Conservation (phyloP, 345 rosid species). For the Turnera subulata region DNA sequence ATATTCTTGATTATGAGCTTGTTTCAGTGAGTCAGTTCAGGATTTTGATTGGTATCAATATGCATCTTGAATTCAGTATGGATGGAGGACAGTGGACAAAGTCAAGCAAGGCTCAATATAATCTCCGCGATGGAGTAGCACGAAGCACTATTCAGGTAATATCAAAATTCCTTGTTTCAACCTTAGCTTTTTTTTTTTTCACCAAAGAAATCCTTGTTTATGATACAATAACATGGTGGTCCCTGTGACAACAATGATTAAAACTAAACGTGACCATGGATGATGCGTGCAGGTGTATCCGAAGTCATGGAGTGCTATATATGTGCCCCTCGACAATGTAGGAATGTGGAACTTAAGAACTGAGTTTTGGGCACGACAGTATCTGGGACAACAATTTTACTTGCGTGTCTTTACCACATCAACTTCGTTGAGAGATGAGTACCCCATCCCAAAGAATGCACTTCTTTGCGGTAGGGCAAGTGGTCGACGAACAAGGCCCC, state of each 20-base stretch:
- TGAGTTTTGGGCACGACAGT: conserved; percentile 40
- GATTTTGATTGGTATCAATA: too few relatives aligned
- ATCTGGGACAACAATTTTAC: conserved; percentile 42
- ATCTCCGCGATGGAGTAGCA: conserved; percentile 74
- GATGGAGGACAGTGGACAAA: conserved; percentile 89
- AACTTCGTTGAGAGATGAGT: conserved; percentile 27
- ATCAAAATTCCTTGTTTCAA: too few relatives aligned
- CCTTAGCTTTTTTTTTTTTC: too few relatives aligned
- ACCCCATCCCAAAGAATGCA: conserved; percentile 35
- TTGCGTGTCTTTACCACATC: conserved; percentile 30
- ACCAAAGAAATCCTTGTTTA: too few relatives aligned
- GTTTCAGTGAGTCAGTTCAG: not conserved
- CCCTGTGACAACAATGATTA: not conserved
- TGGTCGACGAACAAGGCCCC: conserved; percentile 22
- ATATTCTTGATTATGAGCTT: too few relatives aligned
- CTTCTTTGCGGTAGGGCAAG: conserved; percentile 35
- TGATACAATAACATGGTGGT: too few relatives aligned
- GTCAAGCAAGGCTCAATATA: conserved; percentile 61
- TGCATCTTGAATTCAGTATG: conserved; percentile 52
- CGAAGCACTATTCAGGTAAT: conserved; percentile 77
- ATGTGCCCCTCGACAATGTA: conserved; percentile 37
- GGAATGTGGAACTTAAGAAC: conserved; percentile 48
- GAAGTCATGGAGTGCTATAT: conserved; percentile 38
- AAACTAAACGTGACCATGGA: too few relatives aligned
- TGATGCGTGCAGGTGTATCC: conserved; percentile 33